phyloP scores from a whole-genome alignment of 192 early-diverging fungal species.

The Spinellus fusiger region DNA sequence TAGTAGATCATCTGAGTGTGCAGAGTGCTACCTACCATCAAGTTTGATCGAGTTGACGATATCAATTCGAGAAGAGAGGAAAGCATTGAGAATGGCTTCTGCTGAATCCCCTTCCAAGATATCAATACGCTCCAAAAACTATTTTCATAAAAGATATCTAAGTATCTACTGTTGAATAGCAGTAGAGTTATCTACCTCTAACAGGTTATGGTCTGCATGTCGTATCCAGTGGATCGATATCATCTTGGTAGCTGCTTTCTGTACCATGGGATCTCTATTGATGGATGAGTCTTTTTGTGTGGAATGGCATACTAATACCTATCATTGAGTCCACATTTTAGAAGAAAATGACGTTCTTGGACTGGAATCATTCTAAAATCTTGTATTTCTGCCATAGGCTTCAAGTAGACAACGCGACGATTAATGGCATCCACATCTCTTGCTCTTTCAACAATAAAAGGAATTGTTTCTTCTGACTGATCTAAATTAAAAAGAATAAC shows the following conservation, averaged over 20 bases:
- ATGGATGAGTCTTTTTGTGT: neutral
- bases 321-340: slow-evolving; percentile 76
- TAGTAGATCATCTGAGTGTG: neutral
- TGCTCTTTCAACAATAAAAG: slow-evolving; percentile 67
- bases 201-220: slow-evolving; percentile 65
- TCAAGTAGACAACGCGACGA: slow-evolving; percentile 64
- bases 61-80: slow-evolving; percentile 60
- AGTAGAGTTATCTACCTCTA: slow-evolving; percentile 41
- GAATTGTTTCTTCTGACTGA: slow-evolving; percentile 53
- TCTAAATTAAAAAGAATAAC: slow-evolving; percentile 73
- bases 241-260: slow-evolving; percentile 66
- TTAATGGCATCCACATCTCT: slow-evolving; percentile 73
- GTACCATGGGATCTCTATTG: slow-evolving; percentile 62
- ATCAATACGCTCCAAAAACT: slow-evolving; percentile 64
- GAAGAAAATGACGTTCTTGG: slow-evolving; percentile 62
- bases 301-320: slow-evolving; percentile 49
- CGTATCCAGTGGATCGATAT: slow-evolving; percentile 64
- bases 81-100: slow-evolving; percentile 54
- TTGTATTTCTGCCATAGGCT: slow-evolving; percentile 58
- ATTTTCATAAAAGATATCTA: neutral
- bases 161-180: neutral
- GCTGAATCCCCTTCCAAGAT: slow-evolving; percentile 64
- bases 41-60: slow-evolving; percentile 58
- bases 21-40: slow-evolving; percentile 31
- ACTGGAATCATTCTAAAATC: slow-evolving; percentile 66